phyloP scores from a whole-genome alignment of 2,329 filamentous ascomycete species.

The Lecanosticta acicola region DNA sequence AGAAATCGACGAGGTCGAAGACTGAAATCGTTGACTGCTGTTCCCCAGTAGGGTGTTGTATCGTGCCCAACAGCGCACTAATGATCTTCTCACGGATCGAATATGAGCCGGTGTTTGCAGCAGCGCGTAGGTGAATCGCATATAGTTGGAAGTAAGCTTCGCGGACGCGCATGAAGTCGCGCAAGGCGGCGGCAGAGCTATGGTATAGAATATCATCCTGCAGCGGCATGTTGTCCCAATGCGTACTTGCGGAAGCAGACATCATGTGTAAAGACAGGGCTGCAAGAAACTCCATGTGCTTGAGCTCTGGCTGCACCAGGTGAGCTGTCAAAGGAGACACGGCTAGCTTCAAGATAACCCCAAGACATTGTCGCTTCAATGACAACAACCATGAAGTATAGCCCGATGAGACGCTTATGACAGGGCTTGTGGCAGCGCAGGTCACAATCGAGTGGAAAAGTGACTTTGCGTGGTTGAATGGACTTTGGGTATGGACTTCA shows the following conservation, averaged over 20 bases:
- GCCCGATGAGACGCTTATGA: too few species aligned
- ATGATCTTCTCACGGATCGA: constrained; percentile 52
- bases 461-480: constrained; percentile 67
- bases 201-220: constrained; percentile 61
- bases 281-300: constrained; percentile 73
- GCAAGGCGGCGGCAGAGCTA: constrained; percentile 62
- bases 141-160: constrained; percentile 79
- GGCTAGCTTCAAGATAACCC: constrained; percentile 76
- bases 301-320: constrained; percentile 72
- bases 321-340: constrained; percentile 70
- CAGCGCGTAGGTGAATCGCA: constrained; percentile 73
- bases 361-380: constrained; percentile 42
- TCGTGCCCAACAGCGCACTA: constrained; percentile 68
- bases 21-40: constrained; percentile 65
- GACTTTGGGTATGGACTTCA: constrained; percentile 59
- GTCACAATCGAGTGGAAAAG: constrained; percentile 74
- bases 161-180: constrained; percentile 72
- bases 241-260: constrained; percentile 61
- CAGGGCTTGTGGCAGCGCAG: constrained; percentile 48
- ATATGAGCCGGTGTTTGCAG: constrained; percentile 35
- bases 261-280: constrained; percentile 66
- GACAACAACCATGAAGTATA: constrained; percentile 38
- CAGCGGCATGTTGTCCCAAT: constrained; percentile 67
- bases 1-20: constrained; percentile 91
- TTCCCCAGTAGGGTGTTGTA: constrained; percentile 61